phyloP scores from a whole-genome alignment of 2,329 filamentous ascomycete species.

The Penicillium crustosum region DNA sequence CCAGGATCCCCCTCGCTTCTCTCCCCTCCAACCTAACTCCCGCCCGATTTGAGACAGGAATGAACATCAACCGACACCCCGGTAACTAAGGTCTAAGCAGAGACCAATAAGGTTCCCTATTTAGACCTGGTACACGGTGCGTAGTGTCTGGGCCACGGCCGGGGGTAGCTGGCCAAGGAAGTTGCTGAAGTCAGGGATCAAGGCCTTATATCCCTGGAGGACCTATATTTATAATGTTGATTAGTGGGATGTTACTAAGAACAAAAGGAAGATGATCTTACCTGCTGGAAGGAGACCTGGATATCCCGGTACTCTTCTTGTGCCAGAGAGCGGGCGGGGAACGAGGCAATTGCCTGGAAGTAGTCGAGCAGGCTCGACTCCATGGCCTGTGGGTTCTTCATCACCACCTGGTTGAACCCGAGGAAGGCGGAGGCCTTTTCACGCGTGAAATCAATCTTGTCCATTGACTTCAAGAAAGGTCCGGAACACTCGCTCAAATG shows the following conservation, averaged over 20 bases:
- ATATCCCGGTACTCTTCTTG: constrained; percentile 62
- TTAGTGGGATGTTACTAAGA: not conserved
- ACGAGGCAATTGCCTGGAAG: constrained; percentile 79
- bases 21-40: not conserved
- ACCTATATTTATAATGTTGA: constrained; percentile 29
- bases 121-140: constrained; percentile 45
- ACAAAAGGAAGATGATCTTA: constrained; percentile 46
- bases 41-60: not conserved
- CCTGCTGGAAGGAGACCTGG: constrained; percentile 72
- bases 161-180: constrained; percentile 45
- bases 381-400: constrained; percentile 86
- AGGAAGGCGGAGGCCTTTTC: constrained; percentile 94
- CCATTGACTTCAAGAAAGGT: constrained; percentile 78
- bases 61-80: not conserved
- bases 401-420: constrained; percentile 82
- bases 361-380: constrained; percentile 80
- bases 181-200: constrained; percentile 50
- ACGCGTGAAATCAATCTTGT: constrained; percentile 80
- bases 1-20: not conserved
- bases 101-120: not conserved
- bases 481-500: constrained; percentile 77
- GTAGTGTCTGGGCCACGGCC: constrained; percentile 44
- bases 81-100: not conserved
- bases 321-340: constrained; percentile 59
- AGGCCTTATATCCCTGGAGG: constrained; percentile 48